Base-by-base conservation (phyloP, 1,139 yeast genomes). In the Eremothecium gossypii region DNA sequence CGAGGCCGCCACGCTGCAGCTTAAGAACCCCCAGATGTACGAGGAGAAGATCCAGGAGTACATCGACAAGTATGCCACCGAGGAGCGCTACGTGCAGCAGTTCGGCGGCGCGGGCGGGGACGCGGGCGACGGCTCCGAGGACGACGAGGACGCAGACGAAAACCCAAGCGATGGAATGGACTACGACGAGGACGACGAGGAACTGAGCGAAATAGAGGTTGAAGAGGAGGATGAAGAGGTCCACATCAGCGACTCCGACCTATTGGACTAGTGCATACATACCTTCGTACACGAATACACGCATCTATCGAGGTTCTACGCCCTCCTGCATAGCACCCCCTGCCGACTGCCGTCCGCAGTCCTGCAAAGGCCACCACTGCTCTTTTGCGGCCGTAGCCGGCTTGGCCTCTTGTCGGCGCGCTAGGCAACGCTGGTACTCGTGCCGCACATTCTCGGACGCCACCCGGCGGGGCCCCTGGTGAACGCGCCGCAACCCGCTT, bases 1-100 rank as follows among this genome's bases (percentile, higher is more conserved):
- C 23, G 94, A 85, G 51, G 98, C 98, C 0, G 86, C 95, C 6
- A 77, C 83, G 26, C 66, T 91, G 48, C 77, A 86, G 69, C 71
- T 83, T 49, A 75, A 81, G 49, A 87, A 86, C 53, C 83, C 79
- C 48, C 67, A 71, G 34, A 67, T 73, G 43, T 91, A 89, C 60
- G 77, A 74, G 44, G 77, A 71, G 43, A 80, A 76, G 51, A 95
- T 91, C 11, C 76, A 74, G 54, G 73, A 74, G 34, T 85, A 86
- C 57, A 95, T 89, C 27, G 68, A 69, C 54, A 76, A 73, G 57
- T 87, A 80, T 62, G 96, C 97, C 8, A 71, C 74, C 27, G 73
- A 70, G 33, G 73, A 69, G 10, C 68, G 64, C 26, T 66, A 68
- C 44, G 60, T 57, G 7, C 66, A 63, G 30, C 67, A 63, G 20